phyloP scores from a whole-genome alignment of 331 rosid genomes.

The Quercus tomentella region DNA sequence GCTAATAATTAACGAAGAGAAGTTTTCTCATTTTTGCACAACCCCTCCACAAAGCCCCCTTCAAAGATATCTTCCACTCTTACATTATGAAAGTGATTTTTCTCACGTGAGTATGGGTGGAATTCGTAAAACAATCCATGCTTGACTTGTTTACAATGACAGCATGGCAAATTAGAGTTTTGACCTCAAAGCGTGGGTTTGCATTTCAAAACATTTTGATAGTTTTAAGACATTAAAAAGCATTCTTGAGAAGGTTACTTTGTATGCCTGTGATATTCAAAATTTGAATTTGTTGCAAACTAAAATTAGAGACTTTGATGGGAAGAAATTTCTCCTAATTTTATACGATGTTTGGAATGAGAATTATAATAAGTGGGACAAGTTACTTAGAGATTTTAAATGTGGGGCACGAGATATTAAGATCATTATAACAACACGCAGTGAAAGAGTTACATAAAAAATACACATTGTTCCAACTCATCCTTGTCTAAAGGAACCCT shows the following conservation, averaged over 20 bases:
- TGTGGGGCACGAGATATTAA: background rate
- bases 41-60: no score
- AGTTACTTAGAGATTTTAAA: constrained; percentile 1
- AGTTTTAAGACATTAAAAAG: background rate
- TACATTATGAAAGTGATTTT: no score
- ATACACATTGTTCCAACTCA: background rate
- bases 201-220: constrained; percentile 18
- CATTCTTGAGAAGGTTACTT: background rate
- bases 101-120: constrained; percentile 31
- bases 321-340: no score
- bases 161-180: background rate
- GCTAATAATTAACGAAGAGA: no score
- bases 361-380: background rate
- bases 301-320: no score
- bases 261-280: background rate
- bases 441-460: no score
- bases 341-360: no score
- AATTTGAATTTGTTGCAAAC: no score
- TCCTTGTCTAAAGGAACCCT: background rate
- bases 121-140: constrained; percentile 27
- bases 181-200: constrained; percentile 13
- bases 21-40: no score
- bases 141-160: constrained; percentile 18
- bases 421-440: background rate
- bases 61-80: no score